These are phyloP conservation scores for Wilcoxina mikolae DNA, from an alignment of 495 filamentous ascomycete genomes.

Conservation along the genomic window DNA sequence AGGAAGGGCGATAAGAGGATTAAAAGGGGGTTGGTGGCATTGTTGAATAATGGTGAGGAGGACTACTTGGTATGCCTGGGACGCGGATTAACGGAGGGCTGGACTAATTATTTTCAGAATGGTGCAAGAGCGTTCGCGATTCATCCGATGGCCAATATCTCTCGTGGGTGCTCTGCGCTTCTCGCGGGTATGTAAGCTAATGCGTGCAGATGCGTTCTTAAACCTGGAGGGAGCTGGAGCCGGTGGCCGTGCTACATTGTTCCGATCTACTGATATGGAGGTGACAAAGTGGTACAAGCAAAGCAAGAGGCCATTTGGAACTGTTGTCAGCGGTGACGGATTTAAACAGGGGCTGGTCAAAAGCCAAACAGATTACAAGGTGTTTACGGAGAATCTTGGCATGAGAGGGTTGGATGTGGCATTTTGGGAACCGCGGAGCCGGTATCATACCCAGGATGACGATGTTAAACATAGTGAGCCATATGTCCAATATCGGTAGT, in stretches of 20 bases:
- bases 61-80: conserved; percentile 47
- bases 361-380: conserved; percentile 81
- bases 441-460: conserved; percentile 88
- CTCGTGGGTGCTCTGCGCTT: conserved; percentile 19
- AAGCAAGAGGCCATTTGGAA: conserved; percentile 63
- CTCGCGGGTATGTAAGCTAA: too few species aligned
- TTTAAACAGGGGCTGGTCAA: conserved; percentile 61
- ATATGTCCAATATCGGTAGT: too few species aligned
- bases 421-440: conserved; percentile 68
- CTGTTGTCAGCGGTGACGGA: conserved; percentile 64
- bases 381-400: conserved; percentile 67
- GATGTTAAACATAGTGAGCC: conserved; percentile 61
- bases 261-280: conserved; percentile 75
- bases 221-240: conserved; percentile 94
- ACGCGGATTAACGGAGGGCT: not conserved
- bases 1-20: conserved; percentile 45
- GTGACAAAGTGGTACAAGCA: conserved; percentile 64
- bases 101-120: conserved; percentile 33
- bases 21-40: conserved; percentile 61
- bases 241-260: conserved; percentile 73
- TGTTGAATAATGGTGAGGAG: conserved; percentile 95
- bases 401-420: conserved; percentile 84
- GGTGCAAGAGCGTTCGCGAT: conserved; percentile 76
- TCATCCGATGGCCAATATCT: conserved; percentile 49
- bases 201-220: conserved; percentile 78